Evolutionary conservation across 768 basidiomycete genomes (phyloP), one percentile per base, ranked within the genome.

Genomic region (Suillus bovinus): DNA sequence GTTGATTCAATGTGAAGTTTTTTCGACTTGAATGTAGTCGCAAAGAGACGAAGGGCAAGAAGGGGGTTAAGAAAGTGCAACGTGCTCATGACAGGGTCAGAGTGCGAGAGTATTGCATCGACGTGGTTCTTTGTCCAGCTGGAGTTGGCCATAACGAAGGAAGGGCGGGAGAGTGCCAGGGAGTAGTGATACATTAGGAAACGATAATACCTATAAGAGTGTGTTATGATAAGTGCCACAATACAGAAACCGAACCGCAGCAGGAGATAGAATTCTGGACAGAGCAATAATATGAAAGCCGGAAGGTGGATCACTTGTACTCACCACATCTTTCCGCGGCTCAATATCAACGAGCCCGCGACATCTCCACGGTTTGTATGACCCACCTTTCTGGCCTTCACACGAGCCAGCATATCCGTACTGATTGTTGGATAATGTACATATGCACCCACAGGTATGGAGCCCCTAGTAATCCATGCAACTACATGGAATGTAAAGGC

Each of bases 361-460:
- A 84, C 31, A 91, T 85, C 3, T 68, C 61, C 39, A 78, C 78
- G 4, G 81, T 76, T 68, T 91, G 93, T 24, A 89, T 91, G 66
- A 89, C 84, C 67, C 85, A 84, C 13, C 76, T 74, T 56, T 78
- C 75, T 13, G 90, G 81, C 1, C 80, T 79, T 57, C 79, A 97
- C 93, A 39, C 96, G 87, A 57, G 82, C 80, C 38, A 99, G 82
- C 97, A 99, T 99, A 66, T 94, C 88, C 9, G 90, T 90, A 70
- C 93, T 94, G 71, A 99, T 96, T 8, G 93, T 97, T 1, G 97
- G 97, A 71, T 97, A 99, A 74, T 99, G 97, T 11, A 94, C 86
- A 68, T 99, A 99, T 33, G 94, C 91, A 10, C 91, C 94, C 27
- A 96, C 82, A 3, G 91, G 88, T 44, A 93, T 81, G 17, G 79